Evolutionary conservation across 176 grass and related monocot species (phyloP), one percentile per base, ranked within the genome.

Genomic region (Carex littledalei): DNA sequence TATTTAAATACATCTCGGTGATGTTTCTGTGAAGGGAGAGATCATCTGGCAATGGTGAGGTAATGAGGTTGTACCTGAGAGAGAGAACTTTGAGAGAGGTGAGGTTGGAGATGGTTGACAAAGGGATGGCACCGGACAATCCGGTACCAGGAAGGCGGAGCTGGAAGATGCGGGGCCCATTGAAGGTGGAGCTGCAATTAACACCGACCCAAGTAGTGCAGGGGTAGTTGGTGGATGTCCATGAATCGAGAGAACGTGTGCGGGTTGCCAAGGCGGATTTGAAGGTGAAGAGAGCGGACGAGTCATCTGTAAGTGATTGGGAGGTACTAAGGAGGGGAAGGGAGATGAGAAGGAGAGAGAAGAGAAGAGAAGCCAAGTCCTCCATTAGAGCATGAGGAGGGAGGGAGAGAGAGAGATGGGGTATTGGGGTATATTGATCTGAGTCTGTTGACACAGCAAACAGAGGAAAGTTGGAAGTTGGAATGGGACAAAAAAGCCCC

Each of bases 11-110:
- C 5, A 83, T 26, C n/a, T 39, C 39, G 10, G 81, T 83, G 21
- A 83, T 45, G 81, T 83, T 83, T 83, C 45, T 83, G 1, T 64
- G 61, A 34, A 31, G 16, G 2, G 63, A 22, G 60, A 83, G 39
- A 52, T 83, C 81, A 17, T 83, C 61, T 17, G 81, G 81, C 81
- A 83, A 35, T 55, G 81, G 81, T 7, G 81, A 68, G 60, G 81
- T 55, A 39, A 83, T 29, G 81, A 26, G 5, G 41, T 83, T 83
- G 63, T 67, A 32, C 7, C 81, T 47, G 17, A 83, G 21, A 17
- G 81, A 83, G 15, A 83, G 58, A 29, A 67, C 14, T 53, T 39
- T 53, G 2, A 83, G 81, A 54, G 81, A 68, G 63, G 81, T 55
- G 62, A 83, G 81, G 15, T 83, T 45, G 24, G 81, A 83, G 63